Evolutionary conservation across 805 yeast species (phyloP), one percentile per base, ranked within the genome.

Genomic region (Hanseniaspora lindneri): DNA sequence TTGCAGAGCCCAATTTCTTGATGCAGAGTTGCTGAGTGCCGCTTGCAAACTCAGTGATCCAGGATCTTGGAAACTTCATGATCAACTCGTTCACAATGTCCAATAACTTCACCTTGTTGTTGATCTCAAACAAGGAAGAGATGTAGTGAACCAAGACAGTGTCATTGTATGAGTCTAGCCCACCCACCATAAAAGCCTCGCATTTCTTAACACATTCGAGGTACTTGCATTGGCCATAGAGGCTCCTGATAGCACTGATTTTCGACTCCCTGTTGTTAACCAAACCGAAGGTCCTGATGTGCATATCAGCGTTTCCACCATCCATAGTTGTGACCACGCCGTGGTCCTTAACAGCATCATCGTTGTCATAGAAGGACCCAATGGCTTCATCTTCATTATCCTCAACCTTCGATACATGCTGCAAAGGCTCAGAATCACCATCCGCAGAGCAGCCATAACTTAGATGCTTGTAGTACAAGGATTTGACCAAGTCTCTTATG

Each of bases 11-110:
- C 11, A 83, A 70, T 60, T 81, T 81, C 51, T 73, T 73, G 4
- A 81, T 78, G 4, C 87, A 71, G 54, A 89, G 68, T 60, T 92
- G 92, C 64, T 92, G 89, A 2, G 85, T 78, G 3, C 94, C 98
- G 16, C 92, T 86, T 0, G 96, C 85, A 51, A 86, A 72, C 95
- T 96, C 92, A 0, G 97, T 80, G 29, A 83, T 75, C 14, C 94
- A 79, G 55, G 77, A 76, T 39, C 78, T 77, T 0, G 97, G 95
- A 53, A 83, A 83, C 51, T 74, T 71, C 53, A 85, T 95, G 0
- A 95, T 94, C 50, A 92, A 66, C 56, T 81, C 83, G 59, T 92
- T 96, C 0, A 96, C 81, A 32, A 81, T 65, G 20, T 83, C 65
- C 58, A 84, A 92, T 27, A 92, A 67, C 64, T 80, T 83, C 64